These are phyloP conservation scores for Parietaria judaica DNA, from an alignment of 306 rosid species.

Conservation along the genomic window DNA sequence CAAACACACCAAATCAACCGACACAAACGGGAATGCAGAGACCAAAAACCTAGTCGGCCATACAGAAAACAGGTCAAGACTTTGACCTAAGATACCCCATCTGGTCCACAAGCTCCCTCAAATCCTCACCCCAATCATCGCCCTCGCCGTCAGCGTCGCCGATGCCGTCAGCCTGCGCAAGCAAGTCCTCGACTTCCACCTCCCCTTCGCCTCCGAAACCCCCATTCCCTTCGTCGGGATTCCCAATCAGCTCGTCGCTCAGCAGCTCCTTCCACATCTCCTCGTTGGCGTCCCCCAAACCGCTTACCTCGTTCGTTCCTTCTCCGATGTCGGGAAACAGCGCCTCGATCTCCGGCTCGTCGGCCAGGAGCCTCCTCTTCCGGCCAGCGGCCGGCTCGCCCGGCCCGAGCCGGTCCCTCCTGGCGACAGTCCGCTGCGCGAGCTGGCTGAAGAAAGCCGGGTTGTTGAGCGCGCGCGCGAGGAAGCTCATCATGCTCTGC, in stretches of 20 bases:
- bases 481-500: constrained; percentile 54
- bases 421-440: constrained; percentile 26
- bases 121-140: constrained; percentile 55
- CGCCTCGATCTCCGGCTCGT: constrained; percentile 55
- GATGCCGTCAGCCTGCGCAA: constrained; percentile 17
- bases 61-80: constrained; percentile 13
- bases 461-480: constrained; percentile 56
- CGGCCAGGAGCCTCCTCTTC: constrained; percentile 54
- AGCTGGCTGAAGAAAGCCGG: constrained; percentile 44
- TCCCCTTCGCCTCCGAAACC: constrained; percentile 25
- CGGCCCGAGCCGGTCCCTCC: constrained; percentile 25
- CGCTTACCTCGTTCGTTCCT: constrained; percentile 10
- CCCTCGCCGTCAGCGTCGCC: constrained; percentile 52
- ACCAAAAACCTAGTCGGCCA: constrained; percentile 19
- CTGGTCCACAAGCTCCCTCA: constrained; percentile 66
- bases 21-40: constrained; percentile 17
- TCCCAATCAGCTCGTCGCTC: constrained; percentile 40
- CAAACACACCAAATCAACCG: constrained; percentile 15
- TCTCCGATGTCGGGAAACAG: constrained; percentile 22
- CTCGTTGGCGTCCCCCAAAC: constrained; percentile 23
- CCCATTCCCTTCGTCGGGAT: constrained; percentile 39
- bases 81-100: constrained; percentile 53
- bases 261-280: constrained; percentile 53
- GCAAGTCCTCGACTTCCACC: constrained; percentile 34
- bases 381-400: constrained; percentile 29